A percentile compares a stretch with the other conserved stretches of the same genome.
Evolutionary conservation across 371 early-diverging fungal species (phyloP).

Genomic region (Nematocida displodere): DNA sequence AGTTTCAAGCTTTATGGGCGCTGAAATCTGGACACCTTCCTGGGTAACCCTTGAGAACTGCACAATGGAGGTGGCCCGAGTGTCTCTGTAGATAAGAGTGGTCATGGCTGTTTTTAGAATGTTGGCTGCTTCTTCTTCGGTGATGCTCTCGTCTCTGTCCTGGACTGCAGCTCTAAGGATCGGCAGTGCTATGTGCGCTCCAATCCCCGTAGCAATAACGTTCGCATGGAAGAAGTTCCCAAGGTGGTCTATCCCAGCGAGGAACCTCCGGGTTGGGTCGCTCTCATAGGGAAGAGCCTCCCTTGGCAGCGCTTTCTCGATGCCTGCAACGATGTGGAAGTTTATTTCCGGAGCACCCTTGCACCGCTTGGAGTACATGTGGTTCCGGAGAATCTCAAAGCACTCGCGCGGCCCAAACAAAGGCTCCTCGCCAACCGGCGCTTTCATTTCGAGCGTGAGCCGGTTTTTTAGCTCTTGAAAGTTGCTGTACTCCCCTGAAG

Average conservation of each 20-base stretch:
- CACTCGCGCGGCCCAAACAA: constrained; percentile 54
- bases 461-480: constrained; percentile 44
- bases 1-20: constrained; percentile 7
- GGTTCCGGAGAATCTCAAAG: constrained; percentile 62
- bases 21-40: constrained; percentile 7
- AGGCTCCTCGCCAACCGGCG: constrained; percentile 36
- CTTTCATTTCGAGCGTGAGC: constrained; percentile 30
- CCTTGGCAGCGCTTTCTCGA: constrained; percentile 63
- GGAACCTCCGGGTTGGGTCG: constrained; percentile 15
- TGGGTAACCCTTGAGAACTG: constrained; percentile 51
- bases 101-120: constrained; percentile 81
- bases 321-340: constrained; percentile 79
- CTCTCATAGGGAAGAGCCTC: constrained; percentile 60
- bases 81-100: constrained; percentile 89
- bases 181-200: constrained; percentile 85
- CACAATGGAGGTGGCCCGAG: constrained; percentile 82
- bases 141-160: constrained; percentile 48
- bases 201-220: constrained; percentile 90
- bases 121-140: constrained; percentile 80
- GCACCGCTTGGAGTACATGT: constrained; percentile 85
- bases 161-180: constrained; percentile 71
- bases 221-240: constrained; percentile 84
- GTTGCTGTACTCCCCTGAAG: constrained; percentile 52
- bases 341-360: constrained; percentile 90
- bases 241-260: constrained; percentile 80